Evolutionary conservation across 2,329 filamentous ascomycete genomes (phyloP), one percentile per base, ranked within the genome.

Genomic region (Penicillium sp.): DNA sequence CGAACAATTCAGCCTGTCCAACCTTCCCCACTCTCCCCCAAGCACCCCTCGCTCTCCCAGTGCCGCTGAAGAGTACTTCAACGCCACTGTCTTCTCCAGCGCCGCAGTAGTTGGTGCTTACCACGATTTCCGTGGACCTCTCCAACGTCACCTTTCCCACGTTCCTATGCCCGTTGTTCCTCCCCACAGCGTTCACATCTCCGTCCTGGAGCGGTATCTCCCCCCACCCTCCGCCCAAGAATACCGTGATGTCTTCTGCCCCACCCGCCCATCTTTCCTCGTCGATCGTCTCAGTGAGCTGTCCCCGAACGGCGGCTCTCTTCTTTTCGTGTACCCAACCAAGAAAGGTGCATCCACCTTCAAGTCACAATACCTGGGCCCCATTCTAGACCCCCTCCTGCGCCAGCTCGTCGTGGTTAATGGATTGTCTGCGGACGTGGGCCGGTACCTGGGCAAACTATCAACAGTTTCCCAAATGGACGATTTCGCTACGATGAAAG

Each of bases 201-300:
- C 85, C 2, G 77, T 88, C 13, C 78, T 88, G 4, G 86, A 88
- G 71, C 82, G 86, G 37, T 88, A 86, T 69, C 84, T 88, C n/a
- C 86, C 86, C 19, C 85, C 86, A 2, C 80, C 84, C 0, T 85
- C 81, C 23, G 67, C 75, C 1, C 79, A 83, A 62, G 86, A 88
- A 66, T 86, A 85, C 58, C 72, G 76, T 31, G 81, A 85, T 61
- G 80, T 88, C 66, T 88, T 88, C 69, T 77, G 75, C 16, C 72
- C 78, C 3, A 77, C 75, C 45, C 81, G 82, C 4, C 80, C 80
- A 3, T 88, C 85, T 0, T 76, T 85, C 49, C 76, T 88, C 1
- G 80, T 85, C 42, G 85, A 88, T 66, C 82, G 86, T 23, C 73
- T 88, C 23, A 75, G 79, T 26, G 86, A 88, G 65, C 76, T 88